A percentile compares a stretch with the other conserved stretches of the same genome.
These are phyloP conservation scores for Anthoceros angustus DNA, from an alignment of 225 moss, liverwort and hornwort species.

Conservation along the genomic window DNA sequence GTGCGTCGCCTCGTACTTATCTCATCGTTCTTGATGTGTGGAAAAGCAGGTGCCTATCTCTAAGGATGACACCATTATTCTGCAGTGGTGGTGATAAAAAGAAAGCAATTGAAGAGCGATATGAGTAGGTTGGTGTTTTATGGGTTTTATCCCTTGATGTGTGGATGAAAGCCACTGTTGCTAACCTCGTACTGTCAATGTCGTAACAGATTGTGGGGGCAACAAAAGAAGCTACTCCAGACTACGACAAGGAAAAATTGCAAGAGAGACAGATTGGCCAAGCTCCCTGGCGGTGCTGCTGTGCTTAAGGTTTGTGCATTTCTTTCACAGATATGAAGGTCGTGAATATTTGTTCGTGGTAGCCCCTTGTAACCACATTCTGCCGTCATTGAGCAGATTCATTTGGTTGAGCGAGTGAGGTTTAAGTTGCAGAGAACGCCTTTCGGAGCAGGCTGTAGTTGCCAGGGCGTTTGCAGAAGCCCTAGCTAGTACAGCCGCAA, in stretches of 20 bases:
- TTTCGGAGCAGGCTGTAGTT: too few relatives aligned
- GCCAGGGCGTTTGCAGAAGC: too few relatives aligned
- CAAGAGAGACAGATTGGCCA: constrained; percentile 87
- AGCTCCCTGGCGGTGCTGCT: constrained; percentile 90
- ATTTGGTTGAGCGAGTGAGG: constrained; percentile 84
- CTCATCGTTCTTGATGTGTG: neutral
- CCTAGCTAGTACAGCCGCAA: too few relatives aligned
- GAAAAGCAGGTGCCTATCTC: constrained; percentile 42
- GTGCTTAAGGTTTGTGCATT: constrained; percentile 56
- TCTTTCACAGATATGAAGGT: neutral
- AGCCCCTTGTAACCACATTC: neutral
- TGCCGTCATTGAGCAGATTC: constrained; percentile 27
- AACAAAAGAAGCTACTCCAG: constrained; percentile 56
- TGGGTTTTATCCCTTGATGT: neutral
- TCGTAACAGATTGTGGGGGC: constrained; percentile 62
- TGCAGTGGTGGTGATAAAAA: constrained; percentile 75
- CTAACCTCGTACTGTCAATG: neutral
- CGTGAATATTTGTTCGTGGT: neutral
- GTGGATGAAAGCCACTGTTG: neutral
- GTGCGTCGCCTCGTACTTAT: neutral
- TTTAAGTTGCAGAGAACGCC: constrained; percentile 92
- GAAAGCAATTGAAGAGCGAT: constrained; percentile 59
- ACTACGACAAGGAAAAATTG: constrained; percentile 90
- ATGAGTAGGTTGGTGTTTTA: constrained; percentile 39
- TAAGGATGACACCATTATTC: constrained; percentile 81